Conservation (phyloP, 2,329 filamentous ascomycete genomes). For the Colletotrichum sp. region DNA sequence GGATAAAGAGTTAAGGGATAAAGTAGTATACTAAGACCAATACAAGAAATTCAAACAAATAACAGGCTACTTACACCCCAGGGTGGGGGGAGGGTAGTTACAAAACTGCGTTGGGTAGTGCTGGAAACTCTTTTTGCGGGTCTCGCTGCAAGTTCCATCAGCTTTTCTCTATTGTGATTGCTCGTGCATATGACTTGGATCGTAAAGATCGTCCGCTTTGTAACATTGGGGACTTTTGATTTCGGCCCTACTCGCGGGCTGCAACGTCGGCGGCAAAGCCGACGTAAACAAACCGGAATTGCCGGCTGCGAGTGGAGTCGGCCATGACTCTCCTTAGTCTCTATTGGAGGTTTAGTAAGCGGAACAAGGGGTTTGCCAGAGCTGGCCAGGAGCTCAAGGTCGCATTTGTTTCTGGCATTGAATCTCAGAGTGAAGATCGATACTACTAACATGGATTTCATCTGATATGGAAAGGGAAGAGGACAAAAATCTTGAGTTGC, state of each 20-base stretch:
- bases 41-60: too few species aligned
- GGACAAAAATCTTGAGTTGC: background rate
- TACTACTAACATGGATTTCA: background rate
- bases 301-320: background rate
- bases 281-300: slow-evolving; percentile 3
- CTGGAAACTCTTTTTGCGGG: background rate
- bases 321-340: background rate
- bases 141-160: background rate
- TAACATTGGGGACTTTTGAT: background rate
- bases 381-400: background rate
- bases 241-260: background rate
- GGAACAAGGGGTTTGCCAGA: background rate
- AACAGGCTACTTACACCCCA: too few species aligned
- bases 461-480: background rate
- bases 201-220: background rate
- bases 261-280: slow-evolving; percentile 3
- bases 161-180: background rate
- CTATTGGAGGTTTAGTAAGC: background rate
- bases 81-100: too few species aligned
- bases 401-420: background rate
- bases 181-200: background rate
- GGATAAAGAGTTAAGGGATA: too few species aligned
- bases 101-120: background rate
- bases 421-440: background rate
- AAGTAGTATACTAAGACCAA: too few species aligned